Evolutionary conservation across 768 basidiomycete species (phyloP).

Genomic region (Tulasnella sp.): DNA sequence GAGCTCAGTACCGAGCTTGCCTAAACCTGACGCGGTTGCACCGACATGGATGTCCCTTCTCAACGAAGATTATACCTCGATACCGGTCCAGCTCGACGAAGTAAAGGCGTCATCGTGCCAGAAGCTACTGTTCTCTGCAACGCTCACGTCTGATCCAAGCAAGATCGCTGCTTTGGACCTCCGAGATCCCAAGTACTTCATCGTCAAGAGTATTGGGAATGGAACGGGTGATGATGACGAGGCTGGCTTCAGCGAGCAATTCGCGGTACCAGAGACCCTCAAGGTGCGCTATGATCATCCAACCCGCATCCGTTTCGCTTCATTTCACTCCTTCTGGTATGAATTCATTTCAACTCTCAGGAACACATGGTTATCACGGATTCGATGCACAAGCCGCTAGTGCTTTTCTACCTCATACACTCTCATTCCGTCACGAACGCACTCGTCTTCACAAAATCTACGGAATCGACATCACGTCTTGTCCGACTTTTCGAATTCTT

Average conservation of each 20-base stretch:
- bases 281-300: slow-evolving; percentile 38
- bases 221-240: slow-evolving; percentile 28
- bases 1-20: slow-evolving; percentile 13
- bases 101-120: slow-evolving; percentile 61
- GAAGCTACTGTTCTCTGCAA: slow-evolving; percentile 93
- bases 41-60: slow-evolving; percentile 43
- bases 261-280: slow-evolving; percentile 70
- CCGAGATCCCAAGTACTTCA: slow-evolving; percentile 72
- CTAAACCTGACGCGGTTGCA: slow-evolving; percentile 45
- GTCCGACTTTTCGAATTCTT: slow-evolving; percentile 75
- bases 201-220: slow-evolving; percentile 46
- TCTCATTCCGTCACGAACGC: slow-evolving; percentile 49
- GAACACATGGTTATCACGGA: slow-evolving; percentile 82
- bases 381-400: slow-evolving; percentile 70
- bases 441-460: slow-evolving; percentile 93
- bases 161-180: slow-evolving; percentile 77
- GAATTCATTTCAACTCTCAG: slow-evolving; percentile 21
- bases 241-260: slow-evolving; percentile 54
- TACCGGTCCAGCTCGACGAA: slow-evolving; percentile 46
- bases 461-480: slow-evolving; percentile 78
- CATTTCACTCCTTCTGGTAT: neutral
- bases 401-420: slow-evolving; percentile 79
- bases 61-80: slow-evolving; percentile 20
- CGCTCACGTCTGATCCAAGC: slow-evolving; percentile 87
- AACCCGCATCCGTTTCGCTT: neutral